Evolutionary conservation across 1,139 yeast species (phyloP).

Genomic region (Pichia sp.): DNA sequence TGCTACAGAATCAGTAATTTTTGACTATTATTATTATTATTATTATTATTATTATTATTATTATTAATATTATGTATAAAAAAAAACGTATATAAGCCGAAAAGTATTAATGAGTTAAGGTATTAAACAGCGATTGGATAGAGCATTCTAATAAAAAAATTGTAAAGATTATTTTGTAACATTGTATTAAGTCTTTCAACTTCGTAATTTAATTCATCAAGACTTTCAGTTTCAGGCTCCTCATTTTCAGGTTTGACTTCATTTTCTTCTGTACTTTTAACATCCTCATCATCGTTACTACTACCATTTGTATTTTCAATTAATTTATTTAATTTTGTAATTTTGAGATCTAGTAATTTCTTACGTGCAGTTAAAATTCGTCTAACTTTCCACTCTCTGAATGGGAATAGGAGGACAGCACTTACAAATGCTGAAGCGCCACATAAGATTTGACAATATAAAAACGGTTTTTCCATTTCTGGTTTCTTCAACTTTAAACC

Average conservation of each 20-base stretch:
- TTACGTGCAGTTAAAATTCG: slow-evolving; percentile 23
- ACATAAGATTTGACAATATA: slow-evolving; percentile 55
- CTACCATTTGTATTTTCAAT: not conserved
- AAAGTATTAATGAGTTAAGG: not conserved
- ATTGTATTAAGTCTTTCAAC: slow-evolving; percentile 24
- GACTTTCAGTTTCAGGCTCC: not conserved
- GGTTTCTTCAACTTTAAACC: slow-evolving; percentile 38
- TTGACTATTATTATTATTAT: too few species aligned
- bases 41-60: too few species aligned
- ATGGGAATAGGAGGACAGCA: slow-evolving; percentile 28
- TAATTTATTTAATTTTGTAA: too few species aligned
- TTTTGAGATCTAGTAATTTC: not conserved
- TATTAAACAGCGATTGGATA: slow-evolving; percentile 34
- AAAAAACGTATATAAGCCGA: slow-evolving; percentile 13
- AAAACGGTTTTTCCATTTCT: slow-evolving; percentile 37
- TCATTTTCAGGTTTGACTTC: not conserved
- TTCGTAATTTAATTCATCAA: slow-evolving; percentile 3
- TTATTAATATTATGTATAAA: not conserved
- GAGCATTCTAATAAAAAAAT: slow-evolving; percentile 31
- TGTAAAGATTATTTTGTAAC: slow-evolving; percentile 22
- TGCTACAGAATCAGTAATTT: too few species aligned
- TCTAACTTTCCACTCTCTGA: slow-evolving; percentile 38
- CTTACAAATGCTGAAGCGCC: slow-evolving; percentile 43
- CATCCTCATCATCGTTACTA: not conserved
- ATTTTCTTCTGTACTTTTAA: not conserved